Conservation (phyloP, 345 rosid genomes). For the Camelina laxa region DNA sequence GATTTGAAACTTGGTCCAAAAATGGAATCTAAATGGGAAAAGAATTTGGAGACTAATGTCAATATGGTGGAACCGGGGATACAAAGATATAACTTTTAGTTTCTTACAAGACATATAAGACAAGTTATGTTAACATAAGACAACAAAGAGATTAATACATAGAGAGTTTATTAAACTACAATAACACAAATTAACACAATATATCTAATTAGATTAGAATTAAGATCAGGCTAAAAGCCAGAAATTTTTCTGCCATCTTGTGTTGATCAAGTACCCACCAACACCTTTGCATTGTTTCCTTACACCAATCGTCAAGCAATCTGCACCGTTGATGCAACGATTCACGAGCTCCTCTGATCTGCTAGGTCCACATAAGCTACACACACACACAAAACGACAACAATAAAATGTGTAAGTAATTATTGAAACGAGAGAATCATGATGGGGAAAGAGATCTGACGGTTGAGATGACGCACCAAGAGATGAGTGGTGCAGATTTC, state of each 20-base stretch:
- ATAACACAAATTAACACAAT: conserved; percentile 1
- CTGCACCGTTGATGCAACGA: conserved; percentile 73
- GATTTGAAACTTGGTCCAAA: neutral
- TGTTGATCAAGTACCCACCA: conserved; percentile 88
- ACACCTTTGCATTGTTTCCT: conserved; percentile 84
- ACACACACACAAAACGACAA: conserved; percentile 20
- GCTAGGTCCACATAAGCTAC: conserved; percentile 76
- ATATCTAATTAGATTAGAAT: conserved; percentile 16
- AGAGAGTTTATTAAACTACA: conserved; percentile 23
- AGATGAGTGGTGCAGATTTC: conserved; percentile 61
- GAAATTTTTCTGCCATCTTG: conserved; percentile 92
- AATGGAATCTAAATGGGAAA: neutral
- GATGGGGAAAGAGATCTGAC: conserved; percentile 38
- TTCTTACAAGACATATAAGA: conserved; percentile 22
- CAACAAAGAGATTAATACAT: neutral
- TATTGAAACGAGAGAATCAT: conserved; percentile 37
- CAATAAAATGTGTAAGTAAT: conserved; percentile 5
- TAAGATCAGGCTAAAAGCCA: conserved; percentile 84
- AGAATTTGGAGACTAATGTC: neutral
- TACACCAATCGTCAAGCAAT: conserved; percentile 89
- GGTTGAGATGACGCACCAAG: conserved; percentile 56
- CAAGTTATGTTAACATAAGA: conserved; percentile 22
- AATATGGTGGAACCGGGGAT: neutral
- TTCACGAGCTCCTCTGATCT: conserved; percentile 78
- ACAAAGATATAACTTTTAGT: conserved; percentile 2